These are phyloP conservation scores for Emergomyces orientalis DNA, from an alignment of 2,329 filamentous ascomycete species.

Conservation along the genomic window DNA sequence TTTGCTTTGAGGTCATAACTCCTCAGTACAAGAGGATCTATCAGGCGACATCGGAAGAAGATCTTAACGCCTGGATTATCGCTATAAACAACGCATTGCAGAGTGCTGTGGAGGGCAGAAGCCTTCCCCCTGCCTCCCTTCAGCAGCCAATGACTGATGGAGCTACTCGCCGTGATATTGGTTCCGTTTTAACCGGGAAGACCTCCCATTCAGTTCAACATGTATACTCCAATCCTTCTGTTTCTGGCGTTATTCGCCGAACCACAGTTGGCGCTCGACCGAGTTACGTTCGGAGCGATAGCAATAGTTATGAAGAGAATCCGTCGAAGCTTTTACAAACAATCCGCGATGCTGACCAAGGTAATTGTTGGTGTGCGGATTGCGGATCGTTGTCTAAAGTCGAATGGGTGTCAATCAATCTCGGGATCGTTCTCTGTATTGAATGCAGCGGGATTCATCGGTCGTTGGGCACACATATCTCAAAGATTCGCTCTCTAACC, in stretches of 20 bases:
- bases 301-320: slow-evolving; percentile 67
- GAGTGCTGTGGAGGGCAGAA: slow-evolving; percentile 80
- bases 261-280: slow-evolving; percentile 88
- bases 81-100: slow-evolving; percentile 97
- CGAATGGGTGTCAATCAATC: slow-evolving; percentile 97
- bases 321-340: slow-evolving; percentile 78
- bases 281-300: slow-evolving; percentile 56
- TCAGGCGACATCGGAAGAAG: slow-evolving; percentile 93
- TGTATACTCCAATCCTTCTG: slow-evolving; percentile 34
- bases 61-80: slow-evolving; percentile 94
- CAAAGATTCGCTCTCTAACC: slow-evolving; percentile 89
- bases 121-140: slow-evolving; percentile 41
- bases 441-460: slow-evolving; percentile 97
- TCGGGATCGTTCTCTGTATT: slow-evolving; percentile 92
- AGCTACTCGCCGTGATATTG: slow-evolving; percentile 72
- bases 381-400: slow-evolving; percentile 87
- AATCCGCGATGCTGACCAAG: slow-evolving; percentile 81
- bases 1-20: slow-evolving; percentile 98
- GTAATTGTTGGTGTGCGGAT: slow-evolving; percentile 89
- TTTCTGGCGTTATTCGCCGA: slow-evolving; percentile 60
- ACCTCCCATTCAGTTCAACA: slow-evolving; percentile 53
- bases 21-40: slow-evolving; percentile 94
- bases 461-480: slow-evolving; percentile 93
- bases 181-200: slow-evolving; percentile 86
- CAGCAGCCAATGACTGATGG: slow-evolving; percentile 41